Conservation (phyloP, 1,284 basidiomycete species). For the Wolfiporia cocos region DNA sequence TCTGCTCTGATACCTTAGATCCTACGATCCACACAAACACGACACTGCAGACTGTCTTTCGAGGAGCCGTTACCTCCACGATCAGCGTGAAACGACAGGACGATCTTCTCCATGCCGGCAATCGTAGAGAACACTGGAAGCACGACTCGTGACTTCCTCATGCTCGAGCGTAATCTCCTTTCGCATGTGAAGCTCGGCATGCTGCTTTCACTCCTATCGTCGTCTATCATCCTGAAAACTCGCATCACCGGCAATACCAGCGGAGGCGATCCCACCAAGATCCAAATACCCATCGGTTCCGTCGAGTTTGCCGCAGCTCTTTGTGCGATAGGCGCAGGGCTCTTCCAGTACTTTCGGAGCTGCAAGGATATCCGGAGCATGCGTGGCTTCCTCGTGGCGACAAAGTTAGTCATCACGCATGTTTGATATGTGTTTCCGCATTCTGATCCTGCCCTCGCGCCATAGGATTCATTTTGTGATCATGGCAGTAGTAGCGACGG, state of each 20-base stretch:
- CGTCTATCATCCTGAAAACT: slow-evolving; percentile 54
- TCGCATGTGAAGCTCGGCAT: slow-evolving; percentile 61
- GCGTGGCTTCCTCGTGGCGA: slow-evolving; percentile 51
- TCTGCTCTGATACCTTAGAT: no score
- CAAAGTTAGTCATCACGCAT: slow-evolving; percentile 43
- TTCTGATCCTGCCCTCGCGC: slow-evolving; percentile 1
- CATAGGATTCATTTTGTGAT: slow-evolving; percentile 16
- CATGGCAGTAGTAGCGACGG: slow-evolving; percentile 15
- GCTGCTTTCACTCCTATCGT: slow-evolving; percentile 55
- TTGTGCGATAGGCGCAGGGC: slow-evolving; percentile 46
- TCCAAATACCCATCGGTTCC: slow-evolving; percentile 23
- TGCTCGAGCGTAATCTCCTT: slow-evolving; percentile 70
- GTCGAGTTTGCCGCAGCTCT: slow-evolving; percentile 38
- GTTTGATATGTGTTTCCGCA: slow-evolving; percentile 6
- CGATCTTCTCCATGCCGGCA: slow-evolving; percentile 18
- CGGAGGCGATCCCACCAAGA: slow-evolving; percentile 17
- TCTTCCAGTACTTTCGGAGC: slow-evolving; percentile 59
- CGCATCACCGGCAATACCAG: slow-evolving; percentile 41
- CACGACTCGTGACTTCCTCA: slow-evolving; percentile 62
- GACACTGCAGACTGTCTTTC: no score
- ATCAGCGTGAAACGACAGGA: not conserved
- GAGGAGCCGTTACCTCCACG: no score
- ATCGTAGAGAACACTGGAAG: slow-evolving; percentile 33
- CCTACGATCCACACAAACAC: no score
- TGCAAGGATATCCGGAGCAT: slow-evolving; percentile 47